Percentiles rank a stretch among this genome's conserved stretches.
These are phyloP conservation scores for Cadophora gregata DNA, from an alignment of 2,329 filamentous ascomycete species.

Conservation along the genomic window DNA sequence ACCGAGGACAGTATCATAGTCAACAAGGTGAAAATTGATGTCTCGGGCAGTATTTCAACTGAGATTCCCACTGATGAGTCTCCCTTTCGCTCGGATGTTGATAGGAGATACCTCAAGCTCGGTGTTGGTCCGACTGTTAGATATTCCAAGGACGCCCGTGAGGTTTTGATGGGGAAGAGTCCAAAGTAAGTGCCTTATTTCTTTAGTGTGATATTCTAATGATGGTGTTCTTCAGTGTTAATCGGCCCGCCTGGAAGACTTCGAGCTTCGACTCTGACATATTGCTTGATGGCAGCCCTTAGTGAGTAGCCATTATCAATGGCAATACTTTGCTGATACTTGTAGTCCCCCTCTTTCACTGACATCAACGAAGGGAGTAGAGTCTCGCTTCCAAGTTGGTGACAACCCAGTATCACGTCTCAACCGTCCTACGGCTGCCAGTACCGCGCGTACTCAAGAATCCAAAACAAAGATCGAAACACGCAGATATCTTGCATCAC, in stretches of 20 bases:
- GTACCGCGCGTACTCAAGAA: conserved; percentile 5
- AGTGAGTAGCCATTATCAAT: background rate
- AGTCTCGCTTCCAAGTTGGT: conserved; percentile 4
- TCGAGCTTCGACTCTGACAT: background rate
- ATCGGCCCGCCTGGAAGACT: background rate
- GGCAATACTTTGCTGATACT: background rate
- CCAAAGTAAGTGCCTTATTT: background rate
- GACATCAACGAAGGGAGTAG: background rate
- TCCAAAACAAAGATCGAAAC: conserved; percentile 5
- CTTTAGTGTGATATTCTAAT: background rate
- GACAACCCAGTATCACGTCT: background rate
- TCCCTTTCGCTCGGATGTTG: conserved; percentile 10
- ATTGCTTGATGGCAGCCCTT: background rate
- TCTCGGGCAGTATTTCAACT: background rate
- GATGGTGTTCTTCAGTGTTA: background rate
- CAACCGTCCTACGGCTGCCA: conserved; percentile 2
- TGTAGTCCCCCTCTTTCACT: background rate
- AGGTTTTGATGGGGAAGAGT: conserved; percentile 21
- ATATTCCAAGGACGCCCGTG: conserved; percentile 19
- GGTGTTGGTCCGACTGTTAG: conserved; percentile 22
- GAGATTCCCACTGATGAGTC: background rate
- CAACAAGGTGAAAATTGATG: background rate
- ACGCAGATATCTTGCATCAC: background rate
- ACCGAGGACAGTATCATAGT: background rate
- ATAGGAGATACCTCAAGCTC: conserved; percentile 13